Conservation (phyloP, 2,329 filamentous ascomycete species). For the Pleoardoris graminearum region DNA sequence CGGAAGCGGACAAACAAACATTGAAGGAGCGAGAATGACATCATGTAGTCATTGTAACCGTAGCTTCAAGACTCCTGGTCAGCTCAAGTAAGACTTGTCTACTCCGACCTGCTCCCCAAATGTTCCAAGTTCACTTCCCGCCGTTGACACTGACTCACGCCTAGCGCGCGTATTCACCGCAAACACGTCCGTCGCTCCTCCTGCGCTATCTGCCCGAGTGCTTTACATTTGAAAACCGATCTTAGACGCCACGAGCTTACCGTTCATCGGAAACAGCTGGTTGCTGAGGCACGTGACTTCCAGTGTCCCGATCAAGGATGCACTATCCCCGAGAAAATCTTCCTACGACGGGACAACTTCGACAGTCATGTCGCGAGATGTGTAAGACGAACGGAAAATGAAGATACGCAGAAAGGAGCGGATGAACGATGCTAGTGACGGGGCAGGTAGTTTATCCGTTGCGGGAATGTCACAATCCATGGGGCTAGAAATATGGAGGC, state of each 20-base stretch:
- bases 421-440: background rate
- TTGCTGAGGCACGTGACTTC: conserved; percentile 5
- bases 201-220: conserved; percentile 12
- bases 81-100: conserved; percentile 15
- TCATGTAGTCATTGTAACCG: background rate
- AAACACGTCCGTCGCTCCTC: conserved; percentile 19
- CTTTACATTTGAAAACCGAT: conserved; percentile 18
- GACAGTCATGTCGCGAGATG: conserved; percentile 17
- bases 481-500: too few relatives aligned
- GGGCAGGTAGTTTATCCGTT: too few relatives aligned
- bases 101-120: background rate
- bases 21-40: background rate
- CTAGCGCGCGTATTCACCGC: conserved; percentile 18
- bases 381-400: background rate
- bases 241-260: conserved; percentile 16
- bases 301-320: conserved; percentile 14
- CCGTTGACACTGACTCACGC: background rate
- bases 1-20: background rate
- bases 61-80: conserved; percentile 6
- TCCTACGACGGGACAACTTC: conserved; percentile 17
- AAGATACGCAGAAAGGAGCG: background rate
- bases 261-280: conserved; percentile 12
- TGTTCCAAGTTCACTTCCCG: background rate
- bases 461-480: too few relatives aligned
- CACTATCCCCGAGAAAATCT: conserved; percentile 13